Conservation (phyloP, 192 early-diverging fungal species). For the Gamsiella multidivaricata region DNA sequence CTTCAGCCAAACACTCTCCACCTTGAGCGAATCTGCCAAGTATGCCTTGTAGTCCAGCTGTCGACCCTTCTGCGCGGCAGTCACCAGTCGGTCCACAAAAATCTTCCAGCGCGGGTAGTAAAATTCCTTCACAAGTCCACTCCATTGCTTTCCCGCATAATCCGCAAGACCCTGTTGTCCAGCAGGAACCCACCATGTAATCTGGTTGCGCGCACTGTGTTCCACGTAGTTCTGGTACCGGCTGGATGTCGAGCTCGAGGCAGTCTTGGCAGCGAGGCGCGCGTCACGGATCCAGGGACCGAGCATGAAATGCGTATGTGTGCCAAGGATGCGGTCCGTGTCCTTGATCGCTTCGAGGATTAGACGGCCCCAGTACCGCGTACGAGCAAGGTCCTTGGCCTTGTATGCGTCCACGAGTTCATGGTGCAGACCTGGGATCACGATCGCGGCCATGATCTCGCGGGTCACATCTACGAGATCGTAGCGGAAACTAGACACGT, state of each 20-base stretch:
- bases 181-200: constrained; percentile 44
- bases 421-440: constrained; percentile 32
- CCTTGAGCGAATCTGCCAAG: constrained; percentile 10
- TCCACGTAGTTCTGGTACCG: constrained; percentile 34
- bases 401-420: constrained; percentile 36
- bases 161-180: constrained; percentile 25
- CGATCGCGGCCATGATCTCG: constrained; percentile 27
- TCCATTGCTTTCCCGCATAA: constrained; percentile 47
- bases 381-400: constrained; percentile 14
- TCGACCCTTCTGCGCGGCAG: constrained; percentile 3
- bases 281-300: constrained; percentile 39
- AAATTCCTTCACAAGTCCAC: constrained; percentile 28
- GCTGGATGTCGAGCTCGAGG: neutral
- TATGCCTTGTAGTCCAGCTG: constrained; percentile 21
- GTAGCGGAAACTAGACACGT: constrained; percentile 46
- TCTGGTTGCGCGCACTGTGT: constrained; percentile 34
- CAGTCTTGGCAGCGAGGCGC: constrained; percentile 10
- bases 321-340: constrained; percentile 28
- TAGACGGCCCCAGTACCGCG: neutral
- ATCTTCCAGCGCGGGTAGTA: constrained; percentile 39
- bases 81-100: constrained; percentile 27
- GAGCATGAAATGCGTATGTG: constrained; percentile 41
- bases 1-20: constrained; percentile 19
- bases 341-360: constrained; percentile 21
- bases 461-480: constrained; percentile 49